Base-by-base conservation (phyloP, 495 filamentous ascomycete genomes). In the Terfezia boudieri region DNA sequence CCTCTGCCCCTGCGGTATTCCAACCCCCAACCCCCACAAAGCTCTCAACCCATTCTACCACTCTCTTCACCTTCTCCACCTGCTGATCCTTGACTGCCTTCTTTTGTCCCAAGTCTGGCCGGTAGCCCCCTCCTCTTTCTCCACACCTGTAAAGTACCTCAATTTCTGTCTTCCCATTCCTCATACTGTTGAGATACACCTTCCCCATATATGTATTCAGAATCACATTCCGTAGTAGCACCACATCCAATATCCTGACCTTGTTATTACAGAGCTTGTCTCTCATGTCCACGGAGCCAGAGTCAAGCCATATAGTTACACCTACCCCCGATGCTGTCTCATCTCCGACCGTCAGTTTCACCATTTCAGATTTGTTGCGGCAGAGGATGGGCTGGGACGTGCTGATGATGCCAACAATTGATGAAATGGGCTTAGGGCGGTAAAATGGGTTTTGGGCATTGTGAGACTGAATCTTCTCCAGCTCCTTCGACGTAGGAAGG, bases 391-490 rank as follows among this genome's bases (percentile, higher is more conserved):
- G 73, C 35, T 77, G 71, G 5, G 80, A 71, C 51, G 87, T 71
- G 37, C 80, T 76, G 54, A 94, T 80, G 56, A 95, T 70, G 9
- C 81, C 84, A 14, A 81, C 81, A 14, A 95, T 73, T 9, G 94
- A 61, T 60, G 86, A 86, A 52, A 86, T 75, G 1, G 73, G 74
- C 71, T 86, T 79, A 4, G 86, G 41, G 14, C 41, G 41, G 8
- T 46, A 46, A 20, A 14, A 20, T 14, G 41, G 41, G 4, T 46
- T 46, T 5, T 46, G 12, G 12, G 8, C 8, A 20, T 46, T 93
- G 65, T 86, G 82, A 1, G 86, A 86, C 26, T 70, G 68, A 54
- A 94, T 84, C 2, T 75, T 76, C 10, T 67, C 61, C 2, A 96
- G 67, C 64, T 85, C 74, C n/a, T 60, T 61, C 0, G 82, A 79